These are phyloP conservation scores for Chalaropsis ovoidea DNA, from an alignment of 2,329 filamentous ascomycete species.

Conservation along the genomic window DNA sequence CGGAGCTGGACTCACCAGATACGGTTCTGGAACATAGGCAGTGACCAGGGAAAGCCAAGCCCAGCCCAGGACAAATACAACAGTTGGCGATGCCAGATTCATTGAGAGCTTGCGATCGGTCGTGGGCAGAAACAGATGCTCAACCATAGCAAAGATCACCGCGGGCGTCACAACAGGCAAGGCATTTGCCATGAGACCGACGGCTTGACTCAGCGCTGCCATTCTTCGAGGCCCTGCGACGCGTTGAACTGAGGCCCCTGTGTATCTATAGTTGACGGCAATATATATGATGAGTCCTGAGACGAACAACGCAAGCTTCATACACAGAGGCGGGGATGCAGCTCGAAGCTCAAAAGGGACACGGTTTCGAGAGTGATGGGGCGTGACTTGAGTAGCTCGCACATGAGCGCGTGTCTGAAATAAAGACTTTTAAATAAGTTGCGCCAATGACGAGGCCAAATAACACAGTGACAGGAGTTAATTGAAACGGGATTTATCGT, in stretches of 20 bases:
- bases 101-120: background rate
- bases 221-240: background rate
- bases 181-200: slow-evolving; percentile 6
- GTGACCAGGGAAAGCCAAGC: slow-evolving; percentile 37
- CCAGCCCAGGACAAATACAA: slow-evolving; percentile 30
- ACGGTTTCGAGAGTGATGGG: background rate
- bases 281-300: background rate
- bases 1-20: slow-evolving; percentile 37
- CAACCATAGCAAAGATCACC: slow-evolving; percentile 7
- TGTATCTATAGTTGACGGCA: background rate
- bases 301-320: background rate
- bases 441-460: too few species aligned
- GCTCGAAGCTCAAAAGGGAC: background rate
- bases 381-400: background rate
- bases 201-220: background rate
- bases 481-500: too few species aligned
- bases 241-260: background rate
- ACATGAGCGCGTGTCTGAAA: background rate
- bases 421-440: too few species aligned
- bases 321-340: background rate
- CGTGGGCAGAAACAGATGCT: slow-evolving; percentile 25
- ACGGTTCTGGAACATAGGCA: slow-evolving; percentile 41
- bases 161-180: slow-evolving; percentile 11
- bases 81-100: slow-evolving; percentile 5
- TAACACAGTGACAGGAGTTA: too few species aligned